Conservation (phyloP, 306 rosid species). For the Myrica gale region DNA sequence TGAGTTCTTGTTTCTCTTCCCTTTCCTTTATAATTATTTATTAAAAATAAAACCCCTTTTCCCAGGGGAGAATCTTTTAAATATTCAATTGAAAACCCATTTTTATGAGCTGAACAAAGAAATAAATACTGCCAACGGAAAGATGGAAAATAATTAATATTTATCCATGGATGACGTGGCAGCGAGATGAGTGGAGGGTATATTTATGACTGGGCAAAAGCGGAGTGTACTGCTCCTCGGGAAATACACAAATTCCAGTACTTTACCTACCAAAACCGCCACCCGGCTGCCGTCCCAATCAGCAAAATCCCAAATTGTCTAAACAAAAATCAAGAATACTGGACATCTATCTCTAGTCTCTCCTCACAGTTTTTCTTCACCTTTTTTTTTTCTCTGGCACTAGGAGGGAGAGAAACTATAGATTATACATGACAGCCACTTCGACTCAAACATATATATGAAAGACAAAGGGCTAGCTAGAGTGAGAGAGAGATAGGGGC, state of each 20-base stretch:
- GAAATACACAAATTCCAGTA: conserved; percentile 28
- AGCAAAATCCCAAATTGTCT: conserved; percentile 12
- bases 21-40: too few relatives aligned
- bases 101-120: not conserved
- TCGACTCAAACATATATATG: conserved; percentile 1
- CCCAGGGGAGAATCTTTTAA: not conserved
- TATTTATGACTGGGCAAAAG: not conserved
- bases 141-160: not conserved
- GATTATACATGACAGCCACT: not conserved
- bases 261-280: conserved; percentile 24
- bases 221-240: not conserved
- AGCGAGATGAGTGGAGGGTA: not conserved
- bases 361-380: conserved; percentile 14
- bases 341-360: not conserved
- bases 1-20: not conserved
- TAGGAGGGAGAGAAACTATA: conserved; percentile 12
- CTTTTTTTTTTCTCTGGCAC: conserved; percentile 24
- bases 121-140: not conserved
- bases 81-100: not conserved
- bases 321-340: not conserved
- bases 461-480: conserved; percentile 2
- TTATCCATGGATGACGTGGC: not conserved
- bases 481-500: conserved; percentile 22
- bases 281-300: conserved; percentile 1
- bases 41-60: too few relatives aligned